These are phyloP conservation scores for Nannizzia gypsea DNA, from an alignment of 2,329 filamentous ascomycete species.

Conservation along the genomic window DNA sequence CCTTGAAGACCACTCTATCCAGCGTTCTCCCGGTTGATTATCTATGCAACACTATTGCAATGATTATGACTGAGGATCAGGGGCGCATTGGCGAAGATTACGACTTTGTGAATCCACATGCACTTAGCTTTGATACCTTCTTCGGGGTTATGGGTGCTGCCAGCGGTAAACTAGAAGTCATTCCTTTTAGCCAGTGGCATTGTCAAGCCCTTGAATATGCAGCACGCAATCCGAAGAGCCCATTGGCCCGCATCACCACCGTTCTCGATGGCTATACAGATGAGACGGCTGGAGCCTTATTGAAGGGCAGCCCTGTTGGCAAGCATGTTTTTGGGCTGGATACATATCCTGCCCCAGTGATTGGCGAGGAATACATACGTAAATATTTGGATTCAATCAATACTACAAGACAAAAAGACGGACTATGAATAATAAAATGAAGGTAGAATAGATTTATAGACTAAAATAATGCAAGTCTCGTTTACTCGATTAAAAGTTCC, in stretches of 20 bases:
- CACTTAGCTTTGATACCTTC: not conserved
- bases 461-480: not conserved
- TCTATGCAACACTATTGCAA: slow-evolving; percentile 2
- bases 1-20: not conserved
- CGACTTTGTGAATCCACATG: not conserved
- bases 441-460: not conserved
- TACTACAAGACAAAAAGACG: not conserved
- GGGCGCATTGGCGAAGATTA: not conserved
- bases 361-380: not conserved
- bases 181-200: not conserved
- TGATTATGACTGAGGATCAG: slow-evolving; percentile 3
- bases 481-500: not conserved
- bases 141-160: not conserved
- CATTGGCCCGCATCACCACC: not conserved
- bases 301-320: not conserved
- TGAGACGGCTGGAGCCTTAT: not conserved
- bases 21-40: not conserved
- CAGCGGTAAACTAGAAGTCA: not conserved
- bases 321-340: not conserved
- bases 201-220: not conserved
- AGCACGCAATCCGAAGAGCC: not conserved
- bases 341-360: not conserved
- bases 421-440: not conserved
- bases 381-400: not conserved
- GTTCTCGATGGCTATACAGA: slow-evolving; percentile 1